A percentile compares a stretch with the other conserved stretches of the same genome.
Conservation (phyloP, 441 rosid genomes). For the Populus hybrid region DNA sequence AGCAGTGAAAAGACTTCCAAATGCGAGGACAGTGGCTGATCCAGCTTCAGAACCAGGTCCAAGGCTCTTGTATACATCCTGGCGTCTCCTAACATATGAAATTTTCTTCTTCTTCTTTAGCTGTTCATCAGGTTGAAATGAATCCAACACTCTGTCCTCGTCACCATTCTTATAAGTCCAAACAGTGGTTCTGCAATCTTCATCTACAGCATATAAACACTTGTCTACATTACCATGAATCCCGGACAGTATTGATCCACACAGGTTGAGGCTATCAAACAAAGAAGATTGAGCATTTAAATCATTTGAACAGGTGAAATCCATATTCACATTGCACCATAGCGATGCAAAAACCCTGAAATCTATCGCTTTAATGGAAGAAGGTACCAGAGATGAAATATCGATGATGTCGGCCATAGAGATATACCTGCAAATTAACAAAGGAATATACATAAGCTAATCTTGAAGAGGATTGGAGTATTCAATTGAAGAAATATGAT, state of each 20-base stretch:
- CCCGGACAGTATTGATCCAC: conserved; percentile 70
- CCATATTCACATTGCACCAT: conserved; percentile 56
- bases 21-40: conserved; percentile 60
- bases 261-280: conserved; percentile 53
- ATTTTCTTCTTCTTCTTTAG: conserved; percentile 74
- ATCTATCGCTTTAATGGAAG: conserved; percentile 63
- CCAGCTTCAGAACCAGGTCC: conserved; percentile 73
- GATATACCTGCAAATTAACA: conserved; percentile 53
- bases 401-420: conserved; percentile 81
- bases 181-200: conserved; percentile 82
- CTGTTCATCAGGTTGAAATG: conserved; percentile 79
- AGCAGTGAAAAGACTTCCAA: conserved; percentile 84
- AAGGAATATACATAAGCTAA: too few species aligned
- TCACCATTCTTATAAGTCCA: conserved; percentile 64
- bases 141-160: conserved; percentile 54
- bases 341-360: conserved; percentile 69
- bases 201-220: conserved; percentile 66
- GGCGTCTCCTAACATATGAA: conserved; percentile 56
- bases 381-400: conserved; percentile 59
- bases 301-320: conserved; percentile 42
- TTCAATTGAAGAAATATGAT: neutral
- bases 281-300: conserved; percentile 25
- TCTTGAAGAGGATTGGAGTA: neutral
- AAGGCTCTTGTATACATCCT: conserved; percentile 57
- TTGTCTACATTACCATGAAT: conserved; percentile 49